Conservation (phyloP, 768 basidiomycete genomes). For the Panus rudis region DNA sequence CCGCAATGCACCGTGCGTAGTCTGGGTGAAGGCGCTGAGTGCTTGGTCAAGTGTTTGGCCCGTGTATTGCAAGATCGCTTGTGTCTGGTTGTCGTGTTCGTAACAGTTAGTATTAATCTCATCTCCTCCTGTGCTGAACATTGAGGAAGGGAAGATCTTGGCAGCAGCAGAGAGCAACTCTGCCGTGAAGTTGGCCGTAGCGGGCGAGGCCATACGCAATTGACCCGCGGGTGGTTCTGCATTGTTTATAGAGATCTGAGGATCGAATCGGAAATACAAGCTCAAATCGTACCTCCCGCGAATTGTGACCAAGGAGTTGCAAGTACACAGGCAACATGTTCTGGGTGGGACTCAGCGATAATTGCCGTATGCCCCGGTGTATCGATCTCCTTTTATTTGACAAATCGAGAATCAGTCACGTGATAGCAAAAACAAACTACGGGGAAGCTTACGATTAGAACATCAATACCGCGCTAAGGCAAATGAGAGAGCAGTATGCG, state of each 20-base stretch:
- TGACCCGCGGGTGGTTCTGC: conserved; percentile 44
- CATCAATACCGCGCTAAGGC: conserved; percentile 38
- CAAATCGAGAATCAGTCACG: neutral
- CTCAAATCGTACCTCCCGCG: conserved; percentile 29
- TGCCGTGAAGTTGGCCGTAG: conserved; percentile 27
- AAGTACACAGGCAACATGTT: conserved; percentile 33
- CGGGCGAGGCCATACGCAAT: conserved; percentile 32
- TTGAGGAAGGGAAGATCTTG: conserved; percentile 24
- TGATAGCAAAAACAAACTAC: neutral
- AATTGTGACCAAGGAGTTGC: conserved; percentile 28
- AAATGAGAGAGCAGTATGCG: neutral
- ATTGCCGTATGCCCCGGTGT: conserved; percentile 42
- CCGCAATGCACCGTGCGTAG: conserved; percentile 27
- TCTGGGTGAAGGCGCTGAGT: conserved; percentile 28
- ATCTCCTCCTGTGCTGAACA: conserved; percentile 43
- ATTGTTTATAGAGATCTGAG: neutral
- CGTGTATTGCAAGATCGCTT: conserved; percentile 22
- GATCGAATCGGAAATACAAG: neutral
- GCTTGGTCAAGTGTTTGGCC: conserved; percentile 33
- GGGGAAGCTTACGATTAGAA: conserved; percentile 25
- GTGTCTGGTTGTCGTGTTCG: conserved; percentile 29
- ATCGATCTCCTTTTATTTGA: conserved; percentile 30
- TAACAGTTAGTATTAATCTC: conserved; percentile 38
- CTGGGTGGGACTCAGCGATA: conserved; percentile 34
- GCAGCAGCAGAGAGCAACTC: conserved; percentile 26